phyloP scores from a whole-genome alignment of 345 rosid genomes.

The Crucihimalaya himalaica region DNA sequence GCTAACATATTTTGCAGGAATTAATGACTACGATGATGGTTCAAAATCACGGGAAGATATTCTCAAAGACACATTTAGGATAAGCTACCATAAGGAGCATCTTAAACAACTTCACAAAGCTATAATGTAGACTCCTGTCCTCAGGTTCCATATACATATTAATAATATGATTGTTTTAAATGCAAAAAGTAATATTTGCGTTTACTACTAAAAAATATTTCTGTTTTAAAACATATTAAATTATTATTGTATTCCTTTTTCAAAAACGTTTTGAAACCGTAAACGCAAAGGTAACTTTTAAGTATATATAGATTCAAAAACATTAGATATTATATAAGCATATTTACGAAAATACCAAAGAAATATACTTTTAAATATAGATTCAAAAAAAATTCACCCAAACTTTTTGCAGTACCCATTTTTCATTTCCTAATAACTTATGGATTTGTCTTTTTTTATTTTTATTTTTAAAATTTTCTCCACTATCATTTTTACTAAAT shows the following conservation, averaged over 20 bases:
- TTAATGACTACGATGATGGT: conserved; percentile 16
- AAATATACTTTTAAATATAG: background rate
- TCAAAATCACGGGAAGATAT: background rate
- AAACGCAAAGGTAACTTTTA: background rate
- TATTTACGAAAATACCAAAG: background rate
- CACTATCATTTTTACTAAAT: conserved; percentile 5
- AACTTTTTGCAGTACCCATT: background rate
- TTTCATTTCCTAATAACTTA: background rate
- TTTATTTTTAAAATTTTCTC: background rate
- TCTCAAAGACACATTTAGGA: conserved; percentile 18
- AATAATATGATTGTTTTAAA: background rate
- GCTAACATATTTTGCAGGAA: conserved; percentile 6
- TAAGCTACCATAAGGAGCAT: conserved; percentile 9
- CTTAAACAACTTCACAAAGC: conserved; percentile 16
- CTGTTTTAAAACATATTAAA: background rate
- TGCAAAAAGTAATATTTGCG: background rate
- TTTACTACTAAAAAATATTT: background rate
- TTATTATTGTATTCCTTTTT: too few relatives aligned
- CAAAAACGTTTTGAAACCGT: background rate
- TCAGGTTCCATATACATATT: background rate
- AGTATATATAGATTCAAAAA: too few relatives aligned
- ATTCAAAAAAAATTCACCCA: background rate
- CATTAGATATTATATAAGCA: background rate
- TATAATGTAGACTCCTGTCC: conserved; percentile 17
- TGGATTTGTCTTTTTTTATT: background rate